Conservation (phyloP, 179 eudicot genomes). For the Vitellaria paradoxa region DNA sequence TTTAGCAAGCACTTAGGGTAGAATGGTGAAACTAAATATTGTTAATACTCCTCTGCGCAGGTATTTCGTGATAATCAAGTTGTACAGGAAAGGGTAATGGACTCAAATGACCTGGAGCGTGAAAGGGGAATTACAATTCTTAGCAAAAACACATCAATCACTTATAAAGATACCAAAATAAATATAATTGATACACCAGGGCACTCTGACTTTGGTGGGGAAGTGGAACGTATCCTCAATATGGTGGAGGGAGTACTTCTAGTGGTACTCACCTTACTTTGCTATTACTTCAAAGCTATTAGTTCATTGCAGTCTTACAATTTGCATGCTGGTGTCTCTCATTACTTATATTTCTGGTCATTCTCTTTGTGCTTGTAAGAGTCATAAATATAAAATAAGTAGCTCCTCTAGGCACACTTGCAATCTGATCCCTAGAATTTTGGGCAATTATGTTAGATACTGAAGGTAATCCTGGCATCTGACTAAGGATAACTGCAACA, state of each 20-base stretch:
- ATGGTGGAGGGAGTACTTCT: constrained; percentile 98
- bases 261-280: constrained; percentile 50
- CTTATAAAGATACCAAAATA: constrained; percentile 79
- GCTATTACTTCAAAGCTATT: constrained; percentile 10
- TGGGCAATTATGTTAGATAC: not conserved
- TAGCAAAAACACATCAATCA: constrained; percentile 92
- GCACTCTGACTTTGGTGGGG: constrained; percentile 99
- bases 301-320: not conserved
- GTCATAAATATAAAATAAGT: not conserved
- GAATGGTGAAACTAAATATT: constrained; percentile 6
- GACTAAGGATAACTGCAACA: not conserved
- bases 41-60: constrained; percentile 35
- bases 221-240: constrained; percentile 95
- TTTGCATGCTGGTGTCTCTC: not conserved
- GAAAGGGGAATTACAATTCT: constrained; percentile 98
- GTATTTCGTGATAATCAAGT: constrained; percentile 97
- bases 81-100: constrained; percentile 96
- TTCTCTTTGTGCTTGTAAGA: not conserved
- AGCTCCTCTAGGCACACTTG: not conserved
- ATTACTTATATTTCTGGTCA: not conserved
- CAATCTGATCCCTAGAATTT: not conserved
- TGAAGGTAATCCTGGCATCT: not conserved
- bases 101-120: constrained; percentile 96
- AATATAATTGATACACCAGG: constrained; percentile 99
- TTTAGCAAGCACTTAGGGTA: not conserved